Evolutionary conservation across 1,284 basidiomycete genomes (phyloP), one percentile per base, ranked within the genome.

Genomic region (Apiotrichum gracile): DNA sequence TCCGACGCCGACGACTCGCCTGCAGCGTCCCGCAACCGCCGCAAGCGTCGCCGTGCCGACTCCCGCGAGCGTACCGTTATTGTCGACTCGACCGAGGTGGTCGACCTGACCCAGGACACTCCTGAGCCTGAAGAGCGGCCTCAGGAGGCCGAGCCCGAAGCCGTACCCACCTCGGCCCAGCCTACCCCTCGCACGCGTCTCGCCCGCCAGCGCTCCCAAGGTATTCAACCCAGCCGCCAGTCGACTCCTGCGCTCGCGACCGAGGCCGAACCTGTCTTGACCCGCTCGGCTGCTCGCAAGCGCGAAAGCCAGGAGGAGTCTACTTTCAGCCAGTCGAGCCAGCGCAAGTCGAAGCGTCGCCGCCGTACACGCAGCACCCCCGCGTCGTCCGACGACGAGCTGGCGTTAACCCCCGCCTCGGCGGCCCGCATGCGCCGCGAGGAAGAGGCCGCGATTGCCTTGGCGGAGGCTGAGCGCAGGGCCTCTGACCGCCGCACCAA

Each of bases 391-490:
- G 49, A 44, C 13, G 52, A 49, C 21, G 34, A 40, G 7, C 24
- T 29, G 2, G 16, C 29, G 13, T 49, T 67, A 5, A 61, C 55
- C 26, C 67, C 67, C 19, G 62, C 65, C 47, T 51, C 56, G 10
- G 66, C 66, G 14, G 49, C 52, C 40, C 49, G 55, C 38, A 22
- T 54, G 25, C 53, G 52, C 19, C 47, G 43, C 27, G 67, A 70
- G 42, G 67, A 68, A 38, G 52, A 61, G 16, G 55, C 26, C 16
- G 55, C 47, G 12, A 57, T 62, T 17, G 13, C 4, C 12, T 13
- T 9, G 19, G 40, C 40, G 13, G 16, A 25, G 14, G 22, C 24
- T 13, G 40, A 25, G 24, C 24, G 16, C 16, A 31, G 16, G 31
- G 40, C 9, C n/a, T n/a, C 24, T 13, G 40, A 25, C 13, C 24